A percentile compares a stretch with the other conserved stretches of the same genome.
These are phyloP conservation scores for Myriosclerotinia curreyana DNA, from an alignment of 2,329 filamentous ascomycete species.

Conservation along the genomic window DNA sequence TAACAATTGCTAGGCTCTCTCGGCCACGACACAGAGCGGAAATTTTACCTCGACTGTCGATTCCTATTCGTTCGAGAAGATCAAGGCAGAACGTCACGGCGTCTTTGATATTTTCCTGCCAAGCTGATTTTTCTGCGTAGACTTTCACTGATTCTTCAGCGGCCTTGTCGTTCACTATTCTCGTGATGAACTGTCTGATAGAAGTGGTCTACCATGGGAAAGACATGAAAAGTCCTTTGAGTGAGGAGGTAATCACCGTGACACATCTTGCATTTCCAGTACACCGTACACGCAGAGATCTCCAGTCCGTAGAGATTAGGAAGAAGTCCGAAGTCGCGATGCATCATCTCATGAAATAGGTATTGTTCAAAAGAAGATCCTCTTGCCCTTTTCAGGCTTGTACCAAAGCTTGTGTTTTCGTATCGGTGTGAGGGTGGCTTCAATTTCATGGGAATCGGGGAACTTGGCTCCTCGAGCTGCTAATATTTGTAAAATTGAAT, in stretches of 20 bases:
- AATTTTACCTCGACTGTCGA: background rate
- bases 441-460: too few relatives aligned
- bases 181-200: background rate
- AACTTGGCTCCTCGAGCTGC: too few relatives aligned
- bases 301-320: constrained; percentile 5
- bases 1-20: background rate
- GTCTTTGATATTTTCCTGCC: background rate
- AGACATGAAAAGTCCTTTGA: background rate
- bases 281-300: constrained; percentile 9
- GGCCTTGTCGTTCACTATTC: background rate
- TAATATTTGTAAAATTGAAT: too few relatives aligned
- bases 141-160: background rate
- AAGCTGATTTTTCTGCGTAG: background rate
- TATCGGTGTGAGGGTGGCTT: too few relatives aligned
- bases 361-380: background rate
- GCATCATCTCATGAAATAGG: background rate
- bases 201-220: background rate
- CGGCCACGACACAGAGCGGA: background rate
- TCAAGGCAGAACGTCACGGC: background rate
- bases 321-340: background rate
- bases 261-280: background rate
- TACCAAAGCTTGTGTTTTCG: background rate
- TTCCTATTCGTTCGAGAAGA: background rate
- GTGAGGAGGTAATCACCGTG: background rate
- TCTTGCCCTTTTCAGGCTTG: background rate